These are phyloP conservation scores for Colletotrichum destructivum DNA, from an alignment of 2,329 filamentous ascomycete genomes.

Conservation along the genomic window DNA sequence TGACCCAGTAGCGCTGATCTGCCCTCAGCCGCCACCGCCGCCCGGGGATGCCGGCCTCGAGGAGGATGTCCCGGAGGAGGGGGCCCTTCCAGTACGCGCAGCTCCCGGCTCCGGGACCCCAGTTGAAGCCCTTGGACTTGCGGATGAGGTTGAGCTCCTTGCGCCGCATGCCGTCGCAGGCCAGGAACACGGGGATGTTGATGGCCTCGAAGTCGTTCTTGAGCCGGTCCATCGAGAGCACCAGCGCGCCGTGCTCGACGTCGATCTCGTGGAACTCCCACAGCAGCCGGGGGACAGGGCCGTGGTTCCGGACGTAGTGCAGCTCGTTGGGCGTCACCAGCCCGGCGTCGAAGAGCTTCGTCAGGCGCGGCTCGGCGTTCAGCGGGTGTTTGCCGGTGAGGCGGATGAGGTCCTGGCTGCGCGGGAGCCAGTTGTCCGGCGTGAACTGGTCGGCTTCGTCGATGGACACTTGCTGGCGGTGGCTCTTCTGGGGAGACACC, in stretches of 20 bases:
- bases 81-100: conserved; percentile 68
- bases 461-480: conserved; percentile 44
- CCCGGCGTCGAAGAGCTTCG: conserved; percentile 60
- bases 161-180: conserved; percentile 65
- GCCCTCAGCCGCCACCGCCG: conserved; percentile 23
- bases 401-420: conserved; percentile 61
- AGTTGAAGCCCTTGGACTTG: conserved; percentile 64
- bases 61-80: conserved; percentile 60
- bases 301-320: conserved; percentile 69
- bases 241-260: conserved; percentile 55
- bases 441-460: conserved; percentile 64
- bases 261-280: conserved; percentile 66
- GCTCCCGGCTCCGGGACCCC: conserved; percentile 60
- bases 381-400: conserved; percentile 68
- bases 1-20: conserved; percentile 56
- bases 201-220: conserved; percentile 58
- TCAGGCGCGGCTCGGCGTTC: conserved; percentile 63
- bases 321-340: conserved; percentile 66
- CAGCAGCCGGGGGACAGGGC: conserved; percentile 64
- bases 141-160: conserved; percentile 68
- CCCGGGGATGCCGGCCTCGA: conserved; percentile 55
- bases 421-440: conserved; percentile 69
- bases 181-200: conserved; percentile 64
- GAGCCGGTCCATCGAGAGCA: conserved; percentile 61
- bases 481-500: conserved; percentile 43